Evolutionary conservation across 257 asterid species (phyloP), one percentile per base, ranked within the genome.

Genomic region (Parsonsia alboflavescens): DNA sequence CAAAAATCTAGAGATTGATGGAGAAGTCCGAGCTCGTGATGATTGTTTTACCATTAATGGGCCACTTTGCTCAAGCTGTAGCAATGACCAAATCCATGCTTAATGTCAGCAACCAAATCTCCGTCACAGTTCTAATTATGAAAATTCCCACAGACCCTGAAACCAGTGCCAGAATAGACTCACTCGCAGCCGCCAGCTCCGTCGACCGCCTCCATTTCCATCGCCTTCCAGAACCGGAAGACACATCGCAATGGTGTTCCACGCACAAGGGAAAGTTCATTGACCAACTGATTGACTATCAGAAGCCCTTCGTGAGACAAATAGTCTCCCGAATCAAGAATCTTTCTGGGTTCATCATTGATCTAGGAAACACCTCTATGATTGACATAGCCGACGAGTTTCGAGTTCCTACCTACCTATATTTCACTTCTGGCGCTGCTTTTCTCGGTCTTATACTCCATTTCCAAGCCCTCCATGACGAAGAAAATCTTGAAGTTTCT

Each of bases 331-430:
- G 19, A 19, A 71, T 71, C 53, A 21, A 36, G 45, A 24, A 58
- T 21, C 39, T 71, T 24, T 21, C 36, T 4, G 75, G 66, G 26
- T 53, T 71, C 66, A 21, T 71, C 0, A 13, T 71, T 39, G 75
- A 71, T 17, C 16, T 56, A 42, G 11, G 19, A 3, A 30, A 16
- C 22, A 21, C 75, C 16, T 33, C 66, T 0, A 54, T 71, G 75
- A 71, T 71, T 12, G 75, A 71, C 56, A n/a, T 71, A 33, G 75
- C 75, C 39, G 75, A 73, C 9, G 76, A 73, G 36, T 21, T 58
- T 42, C 58, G 76, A 10, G 30, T 73, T 73, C 76, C 76, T 6
- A 58, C 42, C 45, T 58, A 73, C 69, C 0, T 73, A 26, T 73
- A 41, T 33, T 73, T 58, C 71, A 75, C 67, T 11, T 65, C 57